Conservation (phyloP, 2,329 filamentous ascomycete genomes). For the Truncatella angustata region DNA sequence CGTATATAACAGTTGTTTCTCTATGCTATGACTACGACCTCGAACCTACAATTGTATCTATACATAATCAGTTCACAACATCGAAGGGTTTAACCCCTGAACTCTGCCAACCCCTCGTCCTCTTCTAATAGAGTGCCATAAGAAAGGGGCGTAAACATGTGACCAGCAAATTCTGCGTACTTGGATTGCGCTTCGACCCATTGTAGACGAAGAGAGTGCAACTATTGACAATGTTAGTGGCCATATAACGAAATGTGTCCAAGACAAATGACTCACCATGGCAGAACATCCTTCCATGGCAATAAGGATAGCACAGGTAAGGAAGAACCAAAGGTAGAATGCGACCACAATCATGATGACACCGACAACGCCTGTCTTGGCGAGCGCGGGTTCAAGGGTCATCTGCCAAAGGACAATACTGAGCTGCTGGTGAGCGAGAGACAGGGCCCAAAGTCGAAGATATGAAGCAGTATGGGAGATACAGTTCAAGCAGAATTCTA, state of each 20-base stretch:
- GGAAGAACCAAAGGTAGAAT: conserved; percentile 87
- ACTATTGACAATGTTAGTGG: conserved; percentile 21
- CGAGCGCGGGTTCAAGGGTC: conserved; percentile 80
- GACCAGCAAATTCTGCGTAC: conserved; percentile 76
- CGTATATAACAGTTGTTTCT: background rate
- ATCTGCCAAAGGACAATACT: conserved; percentile 95
- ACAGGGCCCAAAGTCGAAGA: conserved; percentile 95
- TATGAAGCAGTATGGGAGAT: conserved; percentile 99
- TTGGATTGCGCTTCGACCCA: conserved; percentile 88
- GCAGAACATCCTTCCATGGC: conserved; percentile 82
- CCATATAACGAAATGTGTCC: background rate
- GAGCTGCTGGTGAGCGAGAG: conserved; percentile 95
- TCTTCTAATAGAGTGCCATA: conserved; percentile 74
- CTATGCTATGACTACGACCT: conserved; percentile 2
- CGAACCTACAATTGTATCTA: conserved; percentile 1
- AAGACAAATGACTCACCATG: conserved; percentile 47
- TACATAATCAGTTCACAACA: conserved; percentile 3
- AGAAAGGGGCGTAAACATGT: conserved; percentile 75
- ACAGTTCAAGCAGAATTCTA: conserved; percentile 98
- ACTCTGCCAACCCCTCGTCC: conserved; percentile 46
- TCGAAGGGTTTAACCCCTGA: conserved; percentile 32
- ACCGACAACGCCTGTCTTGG: conserved; percentile 62
- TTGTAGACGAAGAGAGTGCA: conserved; percentile 74
- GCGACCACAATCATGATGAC: conserved; percentile 78
- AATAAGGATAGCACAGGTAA: conserved; percentile 73